Conservation (phyloP, 208 protist genomes). For the Acanthamoeba royreba region DNA sequence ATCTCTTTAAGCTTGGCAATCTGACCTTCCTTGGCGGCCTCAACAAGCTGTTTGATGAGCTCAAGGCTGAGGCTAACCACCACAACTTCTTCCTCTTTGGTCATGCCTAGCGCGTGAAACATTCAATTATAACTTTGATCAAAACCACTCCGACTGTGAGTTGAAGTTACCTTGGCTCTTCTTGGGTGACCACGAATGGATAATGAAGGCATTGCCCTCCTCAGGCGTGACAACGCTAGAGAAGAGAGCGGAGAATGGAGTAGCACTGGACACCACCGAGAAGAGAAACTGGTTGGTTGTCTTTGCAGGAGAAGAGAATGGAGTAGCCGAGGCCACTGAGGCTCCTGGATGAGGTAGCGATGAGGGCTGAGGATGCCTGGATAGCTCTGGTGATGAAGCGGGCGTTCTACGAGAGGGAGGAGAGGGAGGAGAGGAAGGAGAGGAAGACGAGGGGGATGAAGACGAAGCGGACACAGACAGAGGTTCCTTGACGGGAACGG, state of each 20-base stretch:
- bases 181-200: neutral
- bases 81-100: neutral
- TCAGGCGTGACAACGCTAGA: neutral
- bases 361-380: too few species aligned
- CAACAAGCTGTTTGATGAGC: neutral
- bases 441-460: too few species aligned
- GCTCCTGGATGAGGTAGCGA: too few species aligned
- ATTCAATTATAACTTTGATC: too few species aligned
- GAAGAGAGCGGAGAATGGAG: constrained; percentile 28
- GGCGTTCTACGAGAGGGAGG: too few species aligned
- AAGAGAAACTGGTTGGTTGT: neutral
- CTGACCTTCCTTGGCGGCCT: neutral
- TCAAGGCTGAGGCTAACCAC: neutral
- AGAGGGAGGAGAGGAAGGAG: too few species aligned
- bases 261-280: neutral
- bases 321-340: neutral
- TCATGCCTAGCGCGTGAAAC: too few species aligned
- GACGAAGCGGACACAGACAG: neutral
- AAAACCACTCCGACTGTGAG: neutral
- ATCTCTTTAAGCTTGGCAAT: constrained; percentile 19
- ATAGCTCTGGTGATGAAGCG: too few species aligned
- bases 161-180: neutral
- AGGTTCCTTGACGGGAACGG: neutral
- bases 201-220: constrained; percentile 5
- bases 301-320: neutral